phyloP scores from a whole-genome alignment of 148 eudicot genomes.

The Salicornia ramosissima region DNA sequence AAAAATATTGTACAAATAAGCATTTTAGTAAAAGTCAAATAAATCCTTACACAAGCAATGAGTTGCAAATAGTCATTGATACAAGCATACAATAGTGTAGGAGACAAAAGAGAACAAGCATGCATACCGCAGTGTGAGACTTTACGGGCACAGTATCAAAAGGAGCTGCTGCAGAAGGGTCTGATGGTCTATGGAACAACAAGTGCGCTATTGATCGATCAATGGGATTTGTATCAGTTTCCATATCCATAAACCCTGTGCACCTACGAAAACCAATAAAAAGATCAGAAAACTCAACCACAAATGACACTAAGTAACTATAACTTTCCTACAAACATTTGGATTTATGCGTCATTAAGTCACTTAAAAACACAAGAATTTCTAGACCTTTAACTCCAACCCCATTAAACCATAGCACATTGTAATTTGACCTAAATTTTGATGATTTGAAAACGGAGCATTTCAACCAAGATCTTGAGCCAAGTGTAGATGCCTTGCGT shows the following conservation, averaged over 20 bases:
- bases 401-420: no score
- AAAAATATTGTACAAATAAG: neutral
- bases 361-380: no score
- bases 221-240: constrained; percentile 90
- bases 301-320: neutral
- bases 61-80: neutral
- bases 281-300: constrained; percentile 7
- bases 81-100: neutral
- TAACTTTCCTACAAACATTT: neutral
- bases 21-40: neutral
- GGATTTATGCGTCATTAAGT: no score
- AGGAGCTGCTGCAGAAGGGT: constrained; percentile 36
- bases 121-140: constrained; percentile 40
- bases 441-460: no score
- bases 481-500: no score
- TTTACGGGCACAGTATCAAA: constrained; percentile 32
- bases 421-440: no score
- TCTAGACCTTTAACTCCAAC: no score
- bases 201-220: constrained; percentile 95
- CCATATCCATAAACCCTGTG: constrained; percentile 67
- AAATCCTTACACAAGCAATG: neutral
- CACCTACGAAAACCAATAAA: constrained; percentile 28
- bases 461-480: no score
- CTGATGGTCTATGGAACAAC: constrained; percentile 79
- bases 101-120: neutral